These are phyloP conservation scores for Grammothele lineata DNA, from an alignment of 768 basidiomycete species.

Conservation along the genomic window DNA sequence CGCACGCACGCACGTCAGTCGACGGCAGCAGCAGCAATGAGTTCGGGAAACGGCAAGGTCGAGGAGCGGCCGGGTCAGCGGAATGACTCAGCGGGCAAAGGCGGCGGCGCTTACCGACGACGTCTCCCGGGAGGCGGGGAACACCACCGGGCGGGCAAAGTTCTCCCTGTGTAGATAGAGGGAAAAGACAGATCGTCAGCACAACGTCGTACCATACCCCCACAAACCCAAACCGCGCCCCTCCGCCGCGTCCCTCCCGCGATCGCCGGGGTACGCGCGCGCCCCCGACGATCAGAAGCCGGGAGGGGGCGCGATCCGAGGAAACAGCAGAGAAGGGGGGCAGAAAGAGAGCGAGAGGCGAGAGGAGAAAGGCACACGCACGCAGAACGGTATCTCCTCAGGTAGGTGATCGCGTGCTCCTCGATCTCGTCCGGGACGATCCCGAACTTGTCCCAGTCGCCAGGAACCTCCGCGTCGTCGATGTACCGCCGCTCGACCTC, in stretches of 20 bases:
- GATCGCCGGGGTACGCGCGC: no score
- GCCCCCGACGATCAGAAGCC: no score
- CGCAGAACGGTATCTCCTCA: constrained; percentile 87
- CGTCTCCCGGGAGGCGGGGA: constrained; percentile 44
- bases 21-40: no score
- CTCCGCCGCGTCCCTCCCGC: no score
- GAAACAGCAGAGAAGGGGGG: not conserved
- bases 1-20: no score
- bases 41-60: no score
- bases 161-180: constrained; percentile 57
- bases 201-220: constrained; percentile 5
- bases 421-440: constrained; percentile 84
- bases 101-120: constrained; percentile 23
- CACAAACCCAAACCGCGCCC: constrained; percentile 3
- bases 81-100: constrained; percentile 5
- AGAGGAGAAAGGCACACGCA: constrained; percentile 59
- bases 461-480: constrained; percentile 68
- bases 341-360: not conserved
- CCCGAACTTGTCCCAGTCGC: constrained; percentile 82
- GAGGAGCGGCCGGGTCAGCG: constrained; percentile 8
- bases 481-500: constrained; percentile 87
- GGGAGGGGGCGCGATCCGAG: not conserved
- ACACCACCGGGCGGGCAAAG: constrained; percentile 61
- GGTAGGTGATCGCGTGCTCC: constrained; percentile 81
- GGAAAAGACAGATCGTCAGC: not conserved